These are phyloP conservation scores for Talaromyces liani DNA, from an alignment of 495 filamentous ascomycete species.

Conservation along the genomic window DNA sequence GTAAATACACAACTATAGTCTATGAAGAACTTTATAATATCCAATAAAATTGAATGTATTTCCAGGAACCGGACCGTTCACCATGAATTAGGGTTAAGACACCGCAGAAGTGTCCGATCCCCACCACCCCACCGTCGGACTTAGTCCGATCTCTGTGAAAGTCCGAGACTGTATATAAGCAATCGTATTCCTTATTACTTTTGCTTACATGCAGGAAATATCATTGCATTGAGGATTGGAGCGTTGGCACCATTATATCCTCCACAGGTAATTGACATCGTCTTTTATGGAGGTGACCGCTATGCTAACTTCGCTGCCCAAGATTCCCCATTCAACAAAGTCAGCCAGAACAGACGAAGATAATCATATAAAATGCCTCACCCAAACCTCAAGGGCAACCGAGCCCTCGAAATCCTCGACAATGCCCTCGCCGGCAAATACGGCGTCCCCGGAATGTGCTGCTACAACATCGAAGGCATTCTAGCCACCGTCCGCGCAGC, in stretches of 20 bases:
- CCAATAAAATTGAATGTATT: background rate
- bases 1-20: background rate
- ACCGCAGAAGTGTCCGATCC: background rate
- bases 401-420: constrained; percentile 60
- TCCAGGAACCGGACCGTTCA: background rate
- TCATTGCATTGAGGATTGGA: background rate
- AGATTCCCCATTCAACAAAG: background rate
- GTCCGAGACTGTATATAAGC: background rate
- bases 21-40: background rate
- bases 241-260: background rate
- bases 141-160: background rate
- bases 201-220: background rate
- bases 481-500: constrained; percentile 72
- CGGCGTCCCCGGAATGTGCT: constrained; percentile 69
- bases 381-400: constrained; percentile 47
- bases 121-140: background rate
- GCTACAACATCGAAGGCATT: constrained; percentile 82
- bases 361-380: constrained; percentile 29
- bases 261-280: background rate
- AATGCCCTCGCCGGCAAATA: constrained; percentile 58
- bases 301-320: background rate
- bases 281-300: background rate
- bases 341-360: background rate
- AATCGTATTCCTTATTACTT: background rate
- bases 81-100: background rate